Evolutionary conservation across 2,329 filamentous ascomycete genomes (phyloP), one percentile per base, ranked within the genome.

Genomic region (Aspergillus niger): DNA sequence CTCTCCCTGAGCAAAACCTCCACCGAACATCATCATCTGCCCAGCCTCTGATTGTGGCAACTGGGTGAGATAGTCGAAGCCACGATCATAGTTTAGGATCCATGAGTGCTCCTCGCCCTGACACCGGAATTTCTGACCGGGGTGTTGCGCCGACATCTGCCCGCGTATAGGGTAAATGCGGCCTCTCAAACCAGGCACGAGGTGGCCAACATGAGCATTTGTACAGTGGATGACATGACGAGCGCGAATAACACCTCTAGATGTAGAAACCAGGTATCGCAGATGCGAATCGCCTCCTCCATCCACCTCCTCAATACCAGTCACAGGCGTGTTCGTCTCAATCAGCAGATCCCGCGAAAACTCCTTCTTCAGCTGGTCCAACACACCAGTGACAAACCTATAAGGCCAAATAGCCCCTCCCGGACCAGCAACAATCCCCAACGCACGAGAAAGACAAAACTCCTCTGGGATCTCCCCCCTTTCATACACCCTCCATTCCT

Each of bases 201-300:
- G 78, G 54, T 85, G 79, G 0, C 79, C 70, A 0, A 82, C 77
- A 63, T 82, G 82, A 5, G 76, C 83, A 62, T 88, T 87, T 1
- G 84, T 88, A 7, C 83, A 83, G 63, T 88, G 83, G 2, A 88
- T 76, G 1, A 89, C 74, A 55, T 87, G 80, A 0, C 75, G 73
- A 7, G 83, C 76, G 3, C 67, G 69, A 36, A 87, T 75, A 0
- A 44, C 63, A 2, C 83, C 84, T 6, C 80, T 74, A 0, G 65
- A 56, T 1, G 85, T 86, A 4, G 74, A 64, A 5, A 87, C 66
- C 1, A 71, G 68, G 65, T 82, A 84, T 13, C 47, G 54, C 3
- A 58, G 52, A 3, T 5, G 2, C 13, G 60, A n/a, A 2, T 11
- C 26, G 3, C n/a, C 10, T n/a, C 8, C 15, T 8, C 47, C 24